phyloP scores from a whole-genome alignment of 176 grass and related monocot genomes.

The Oryza nivara region DNA sequence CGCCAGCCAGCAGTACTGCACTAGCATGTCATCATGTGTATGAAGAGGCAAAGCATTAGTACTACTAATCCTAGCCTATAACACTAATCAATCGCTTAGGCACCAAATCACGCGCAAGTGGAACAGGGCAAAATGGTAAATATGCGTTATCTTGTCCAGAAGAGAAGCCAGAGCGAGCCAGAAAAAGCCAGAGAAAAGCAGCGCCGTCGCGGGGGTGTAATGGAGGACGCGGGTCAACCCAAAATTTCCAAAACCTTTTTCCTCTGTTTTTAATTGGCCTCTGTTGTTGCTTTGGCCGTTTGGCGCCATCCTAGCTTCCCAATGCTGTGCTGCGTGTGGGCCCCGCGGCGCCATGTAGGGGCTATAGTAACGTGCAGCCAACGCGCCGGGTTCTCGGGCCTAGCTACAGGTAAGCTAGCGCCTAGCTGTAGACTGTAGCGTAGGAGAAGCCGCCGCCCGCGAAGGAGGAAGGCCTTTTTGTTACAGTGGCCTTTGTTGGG shows the following conservation, averaged over 20 bases:
- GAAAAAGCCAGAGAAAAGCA: conserved; percentile 27
- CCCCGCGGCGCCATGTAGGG: neutral
- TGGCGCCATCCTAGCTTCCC: neutral
- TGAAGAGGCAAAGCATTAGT: neutral
- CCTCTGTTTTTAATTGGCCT: neutral
- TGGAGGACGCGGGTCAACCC: conserved; percentile 64
- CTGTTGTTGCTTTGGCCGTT: neutral
- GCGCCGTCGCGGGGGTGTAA: conserved; percentile 66
- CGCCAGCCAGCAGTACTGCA: neutral
- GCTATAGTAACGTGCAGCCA: neutral
- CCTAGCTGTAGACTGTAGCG: no score
- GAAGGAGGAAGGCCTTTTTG: no score
- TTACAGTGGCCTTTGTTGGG: no score
- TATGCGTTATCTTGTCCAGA: neutral
- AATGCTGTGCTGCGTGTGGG: neutral
- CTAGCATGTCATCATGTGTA: neutral
- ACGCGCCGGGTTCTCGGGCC: no score
- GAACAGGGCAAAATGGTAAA: neutral
- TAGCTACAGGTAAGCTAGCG: no score
- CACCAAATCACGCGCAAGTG: neutral
- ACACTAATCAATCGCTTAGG: neutral
- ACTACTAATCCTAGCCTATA: neutral
- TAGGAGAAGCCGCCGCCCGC: no score
- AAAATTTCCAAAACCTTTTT: conserved; percentile 42
- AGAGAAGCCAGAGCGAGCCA: neutral